A percentile compares a stretch with the other conserved stretches of the same genome.
Evolutionary conservation across 306 rosid species (phyloP).

Genomic region (Cicer bijugum): DNA sequence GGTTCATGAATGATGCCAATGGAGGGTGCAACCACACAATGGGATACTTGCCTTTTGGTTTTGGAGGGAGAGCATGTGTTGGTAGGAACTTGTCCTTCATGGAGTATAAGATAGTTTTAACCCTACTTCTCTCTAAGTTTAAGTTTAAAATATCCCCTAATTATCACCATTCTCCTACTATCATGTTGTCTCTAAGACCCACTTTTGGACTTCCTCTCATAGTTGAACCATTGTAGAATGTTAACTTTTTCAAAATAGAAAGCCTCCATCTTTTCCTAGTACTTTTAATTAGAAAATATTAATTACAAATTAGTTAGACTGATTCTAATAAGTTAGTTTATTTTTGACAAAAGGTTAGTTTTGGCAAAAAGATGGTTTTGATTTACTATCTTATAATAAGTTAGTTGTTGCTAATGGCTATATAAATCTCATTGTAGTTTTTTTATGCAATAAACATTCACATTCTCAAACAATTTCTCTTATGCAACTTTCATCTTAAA

Average conservation of each 20-base stretch:
- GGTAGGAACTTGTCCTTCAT: conserved; percentile 75
- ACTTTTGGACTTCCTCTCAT: conserved; percentile 64
- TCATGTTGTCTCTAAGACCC: conserved; percentile 75
- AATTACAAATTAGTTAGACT: no score
- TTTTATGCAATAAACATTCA: no score
- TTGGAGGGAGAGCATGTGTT: conserved; percentile 87
- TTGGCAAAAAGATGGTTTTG: no score
- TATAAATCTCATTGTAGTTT: no score
- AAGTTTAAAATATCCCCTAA: conserved; percentile 58
- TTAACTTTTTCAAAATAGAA: background rate
- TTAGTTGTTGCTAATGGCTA: no score
- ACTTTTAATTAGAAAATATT: no score
- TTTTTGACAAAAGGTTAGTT: no score
- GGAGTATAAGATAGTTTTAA: conserved; percentile 81
- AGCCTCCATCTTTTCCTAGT: background rate
- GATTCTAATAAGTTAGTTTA: no score
- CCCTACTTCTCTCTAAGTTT: conserved; percentile 71
- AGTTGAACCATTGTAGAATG: conserved; percentile 47
- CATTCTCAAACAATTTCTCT: no score
- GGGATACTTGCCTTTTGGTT: conserved; percentile 91
- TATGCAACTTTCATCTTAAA: no score
- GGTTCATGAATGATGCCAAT: conserved; percentile 60
- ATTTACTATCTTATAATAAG: no score
- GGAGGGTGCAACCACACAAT: conserved; percentile 85
- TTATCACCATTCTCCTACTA: conserved; percentile 69